Evolutionary conservation across 305 asterid species (phyloP), one percentile per base, ranked within the genome.

Genomic region (Fraxinus sp.): DNA sequence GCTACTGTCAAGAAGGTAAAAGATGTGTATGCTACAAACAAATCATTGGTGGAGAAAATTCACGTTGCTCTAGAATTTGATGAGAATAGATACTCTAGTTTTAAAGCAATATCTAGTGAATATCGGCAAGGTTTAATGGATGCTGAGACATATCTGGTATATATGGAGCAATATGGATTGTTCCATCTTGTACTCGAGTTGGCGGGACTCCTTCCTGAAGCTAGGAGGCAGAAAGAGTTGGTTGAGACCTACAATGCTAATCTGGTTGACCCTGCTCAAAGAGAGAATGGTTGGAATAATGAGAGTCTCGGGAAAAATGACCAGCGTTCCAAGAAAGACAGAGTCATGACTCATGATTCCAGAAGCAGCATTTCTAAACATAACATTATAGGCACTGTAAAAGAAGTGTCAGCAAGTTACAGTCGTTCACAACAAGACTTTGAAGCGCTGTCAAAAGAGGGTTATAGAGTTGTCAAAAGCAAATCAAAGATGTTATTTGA

Each of bases 201-300:
- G 90, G 99, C 98, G 75, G 88, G 90, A 78, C 92, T 93, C 77
- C 91, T 94, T 41, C 98, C 99, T 70, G 93, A 96, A 84, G 78
- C 86, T 75, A 85, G 82, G 88, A 96, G 91, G 90, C 98, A 95
- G 92, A 90, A 86, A 78, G 97, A 93, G 89, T 88, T 96, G 79
- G 82, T 89, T 36, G 97, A 94, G 33, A 91, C 93, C 36, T 90
- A 91, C 84, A 90, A 89, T 86, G 87, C 87, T 70, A 89, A 89
- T 75, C 82, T 89, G 82, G 87, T 84, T 28, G 78, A 59, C 76
- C 55, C 39, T 76, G 83, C 83, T 77, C 43, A 88, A 5, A 80
- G 80, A 81, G 93, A 81, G 83, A 90, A 84, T 84, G 85, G 86
- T 77, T 52, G 78, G 85, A 85, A 81, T 46, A 85, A 84, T 75